Base-by-base conservation (phyloP, 2,329 filamentous ascomycete genomes). In the Shiraia bambusicola region DNA sequence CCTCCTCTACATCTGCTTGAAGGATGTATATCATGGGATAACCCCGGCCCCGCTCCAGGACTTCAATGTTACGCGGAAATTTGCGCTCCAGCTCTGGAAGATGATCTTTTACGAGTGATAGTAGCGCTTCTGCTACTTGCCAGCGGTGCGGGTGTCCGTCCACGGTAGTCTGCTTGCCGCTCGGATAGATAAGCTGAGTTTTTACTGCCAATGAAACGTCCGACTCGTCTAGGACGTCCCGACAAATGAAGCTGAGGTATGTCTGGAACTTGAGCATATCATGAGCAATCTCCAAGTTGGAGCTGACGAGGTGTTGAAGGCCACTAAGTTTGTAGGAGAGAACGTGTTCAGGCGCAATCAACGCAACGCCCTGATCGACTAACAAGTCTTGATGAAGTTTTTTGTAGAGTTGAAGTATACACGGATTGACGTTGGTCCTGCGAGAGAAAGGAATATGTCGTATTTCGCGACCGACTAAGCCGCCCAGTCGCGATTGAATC, bases 221-320 rank as follows among this genome's bases (percentile, higher is more conserved):
- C 11, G 54, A 81, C 51, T 86, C 82, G 45, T 86, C 83, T 0
- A 86, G 64, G 0, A 86, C 69, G 51, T 86, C 82, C 0, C 81
- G 74, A 2, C 71, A 77, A 0, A 62, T 54, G 0, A 42, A 42
- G 2, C 74, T 62, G n/a, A 84, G 56, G 65, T 74, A 78, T 0
- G 59, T 37, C 14, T 83, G 77, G 0, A 73, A 69, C 0, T 57
- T 53, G 2, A 81, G 61, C 72, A 84, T 77, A 2, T 51, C 51
- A 0, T 49, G 55, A 0, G 76, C 74, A 16, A 74, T 65, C 4
- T 22, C 19, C 19, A 74, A 49, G 0, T 53, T 29, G 3, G 60
- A 56, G 34, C 81, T 74, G 0, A 73, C 70, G 1, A 83, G 54
- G 3, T 72, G 70, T 48, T 84, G 79, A 1, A 78, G 58, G 0